Evolutionary conservation across 768 basidiomycete species (phyloP), one percentile per base, ranked within the genome.

Genomic region (Cystoderma amianthinum): DNA sequence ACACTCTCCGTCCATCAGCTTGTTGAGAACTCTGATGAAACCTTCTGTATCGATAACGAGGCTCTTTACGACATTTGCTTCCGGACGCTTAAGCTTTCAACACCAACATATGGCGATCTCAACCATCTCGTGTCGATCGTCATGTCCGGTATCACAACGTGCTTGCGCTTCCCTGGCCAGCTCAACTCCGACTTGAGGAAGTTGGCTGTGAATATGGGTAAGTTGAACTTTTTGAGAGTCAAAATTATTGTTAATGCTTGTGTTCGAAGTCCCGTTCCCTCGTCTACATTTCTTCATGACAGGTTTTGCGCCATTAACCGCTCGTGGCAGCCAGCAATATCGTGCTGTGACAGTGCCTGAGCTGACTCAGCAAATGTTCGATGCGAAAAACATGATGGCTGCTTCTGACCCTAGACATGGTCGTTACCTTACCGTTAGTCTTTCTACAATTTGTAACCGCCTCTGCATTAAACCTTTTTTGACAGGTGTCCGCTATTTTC

Each of bases 271-370:
- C 60, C 93, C 93, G 12, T 95, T 95, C 88, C 92, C 92, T 35
- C 92, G 94, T 83, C 87, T 99, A 17, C 95, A 99, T 68, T 98
- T 98, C 80, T 98, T 98, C 80, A 88, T 96, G 78, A 92, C 92
- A 44, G 93, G 95, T 45, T 95, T 83, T 50, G 94, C 94, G 45
- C 94, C 94, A 22, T 71, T 98, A 45, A 95, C 93, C 37, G 89
- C 96, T 24, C 86, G 92, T 28, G 91, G 91, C 40, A 91, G 87
- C 62, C 88, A 90, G 54, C 85, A 91, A 55, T 99, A 93, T 77
- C 89, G 96, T 47, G 92, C 93, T 25, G 90, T 98, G 55, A 90
- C 89, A 43, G 94, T 99, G 30, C 92, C 96, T 22, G 96, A 99
- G 65, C 77, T 99, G 46, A 97, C 96, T 5, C 87, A 92, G 60